Conservation (phyloP, 345 rosid species). For the Mallotus nudiflorus region DNA sequence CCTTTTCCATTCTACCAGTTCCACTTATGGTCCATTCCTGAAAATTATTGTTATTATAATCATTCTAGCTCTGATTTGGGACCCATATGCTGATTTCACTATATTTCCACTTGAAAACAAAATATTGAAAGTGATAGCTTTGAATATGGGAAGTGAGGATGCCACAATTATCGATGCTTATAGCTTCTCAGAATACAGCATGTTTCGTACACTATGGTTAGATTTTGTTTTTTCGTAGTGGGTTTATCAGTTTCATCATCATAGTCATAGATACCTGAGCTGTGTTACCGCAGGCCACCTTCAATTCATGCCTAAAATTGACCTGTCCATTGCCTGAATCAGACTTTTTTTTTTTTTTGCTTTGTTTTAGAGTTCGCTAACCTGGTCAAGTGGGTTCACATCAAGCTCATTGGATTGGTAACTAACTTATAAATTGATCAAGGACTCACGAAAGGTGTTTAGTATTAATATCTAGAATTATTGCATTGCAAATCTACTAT, state of each 20-base stretch:
- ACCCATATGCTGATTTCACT: slow-evolving; percentile 27
- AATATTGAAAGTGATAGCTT: slow-evolving; percentile 10
- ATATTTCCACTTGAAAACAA: slow-evolving; percentile 7
- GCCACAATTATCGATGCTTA: background rate
- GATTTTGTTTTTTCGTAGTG: slow-evolving; percentile 2
- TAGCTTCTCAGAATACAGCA: background rate
- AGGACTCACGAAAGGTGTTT: too few relatives aligned
- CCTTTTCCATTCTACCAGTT: background rate
- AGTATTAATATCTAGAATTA: too few relatives aligned
- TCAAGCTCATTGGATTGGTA: background rate
- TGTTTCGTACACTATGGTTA: slow-evolving; percentile 4
- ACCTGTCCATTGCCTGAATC: background rate
- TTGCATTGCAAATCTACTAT: too few relatives aligned
- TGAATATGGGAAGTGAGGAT: background rate
- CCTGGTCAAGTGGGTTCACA: background rate
- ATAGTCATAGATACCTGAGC: background rate
- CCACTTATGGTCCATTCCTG: background rate
- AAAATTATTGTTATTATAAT: background rate
- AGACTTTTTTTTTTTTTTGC: background rate
- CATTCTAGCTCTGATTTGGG: slow-evolving; percentile 1
- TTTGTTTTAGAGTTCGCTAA: background rate
- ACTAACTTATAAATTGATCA: background rate
- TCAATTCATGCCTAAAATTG: background rate
- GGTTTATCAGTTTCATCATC: slow-evolving; percentile 9
- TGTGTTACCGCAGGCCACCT: too few relatives aligned